phyloP scores from a whole-genome alignment of 2,329 filamentous ascomycete species.

The Byssothecium circinans region DNA sequence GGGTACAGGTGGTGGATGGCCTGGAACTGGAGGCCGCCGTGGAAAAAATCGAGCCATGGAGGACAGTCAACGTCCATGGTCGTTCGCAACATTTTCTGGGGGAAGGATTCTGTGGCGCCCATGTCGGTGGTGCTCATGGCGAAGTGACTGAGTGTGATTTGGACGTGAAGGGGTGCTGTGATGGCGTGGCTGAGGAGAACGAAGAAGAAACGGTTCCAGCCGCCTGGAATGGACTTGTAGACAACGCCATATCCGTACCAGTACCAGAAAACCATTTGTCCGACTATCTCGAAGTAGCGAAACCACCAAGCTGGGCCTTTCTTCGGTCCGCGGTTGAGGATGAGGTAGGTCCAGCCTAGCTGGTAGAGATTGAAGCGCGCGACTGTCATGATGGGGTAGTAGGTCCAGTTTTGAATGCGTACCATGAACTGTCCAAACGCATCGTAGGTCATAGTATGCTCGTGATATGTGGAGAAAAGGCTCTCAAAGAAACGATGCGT shows the following conservation, averaged over 20 bases:
- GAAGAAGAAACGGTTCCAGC: constrained; percentile 61
- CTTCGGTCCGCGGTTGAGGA: constrained; percentile 56
- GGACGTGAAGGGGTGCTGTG: constrained; percentile 69
- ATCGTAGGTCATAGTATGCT: constrained; percentile 66
- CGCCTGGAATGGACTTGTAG: constrained; percentile 62
- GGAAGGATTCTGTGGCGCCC: constrained; percentile 66
- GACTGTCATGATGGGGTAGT: constrained; percentile 68
- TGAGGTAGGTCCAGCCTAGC: constrained; percentile 66
- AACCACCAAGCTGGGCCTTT: constrained; percentile 69
- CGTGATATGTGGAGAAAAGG: constrained; percentile 66
- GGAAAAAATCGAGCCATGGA: constrained; percentile 70
- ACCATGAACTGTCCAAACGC: constrained; percentile 61
- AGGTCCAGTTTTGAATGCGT: constrained; percentile 65
- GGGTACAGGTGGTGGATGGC: constrained; percentile 72
- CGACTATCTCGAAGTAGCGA: constrained; percentile 65
- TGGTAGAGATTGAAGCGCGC: constrained; percentile 74
- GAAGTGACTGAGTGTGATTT: constrained; percentile 73
- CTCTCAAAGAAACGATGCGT: constrained; percentile 66
- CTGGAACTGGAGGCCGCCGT: constrained; percentile 74
- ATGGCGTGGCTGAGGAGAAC: constrained; percentile 66
- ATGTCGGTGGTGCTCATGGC: constrained; percentile 70
- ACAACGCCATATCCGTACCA: constrained; percentile 68
- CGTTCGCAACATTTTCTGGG: constrained; percentile 69
- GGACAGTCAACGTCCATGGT: constrained; percentile 77
- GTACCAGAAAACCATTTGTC: constrained; percentile 67